Evolutionary conservation across 768 basidiomycete species (phyloP).

Genomic region (Phanerochaete sordida): DNA sequence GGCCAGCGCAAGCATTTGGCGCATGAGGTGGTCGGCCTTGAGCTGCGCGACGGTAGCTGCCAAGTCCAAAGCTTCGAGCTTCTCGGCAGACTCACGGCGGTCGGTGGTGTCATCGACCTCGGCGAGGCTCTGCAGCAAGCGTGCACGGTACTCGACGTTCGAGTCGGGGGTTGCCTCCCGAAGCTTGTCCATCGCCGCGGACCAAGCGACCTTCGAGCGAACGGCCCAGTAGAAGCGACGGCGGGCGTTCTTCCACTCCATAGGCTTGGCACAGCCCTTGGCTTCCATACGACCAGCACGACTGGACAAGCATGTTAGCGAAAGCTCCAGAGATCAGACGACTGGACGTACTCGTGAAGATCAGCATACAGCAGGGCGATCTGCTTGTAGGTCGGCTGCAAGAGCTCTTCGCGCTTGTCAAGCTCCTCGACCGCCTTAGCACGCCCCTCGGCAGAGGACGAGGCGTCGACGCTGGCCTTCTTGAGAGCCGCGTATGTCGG

Average conservation of each 20-base stretch:
- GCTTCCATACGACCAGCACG: constrained; percentile 96
- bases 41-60: constrained; percentile 59
- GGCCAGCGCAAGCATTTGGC: constrained; percentile 61
- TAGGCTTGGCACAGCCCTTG: constrained; percentile 87
- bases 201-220: constrained; percentile 75
- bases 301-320: constrained; percentile 38
- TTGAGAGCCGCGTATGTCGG: constrained; percentile 77
- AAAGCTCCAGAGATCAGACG: neutral
- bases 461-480: constrained; percentile 69
- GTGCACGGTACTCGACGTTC: constrained; percentile 60
- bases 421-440: constrained; percentile 65
- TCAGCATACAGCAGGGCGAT: constrained; percentile 94
- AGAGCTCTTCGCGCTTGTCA: constrained; percentile 68
- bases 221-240: constrained; percentile 93
- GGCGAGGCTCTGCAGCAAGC: constrained; percentile 60
- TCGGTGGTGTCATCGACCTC: constrained; percentile 48
- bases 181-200: constrained; percentile 58
- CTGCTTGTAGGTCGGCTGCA: constrained; percentile 91
- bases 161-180: constrained; percentile 71
- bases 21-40: constrained; percentile 64
- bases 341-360: constrained; percentile 79
- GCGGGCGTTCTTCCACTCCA: constrained; percentile 85
- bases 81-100: constrained; percentile 55
- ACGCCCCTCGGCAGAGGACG: constrained; percentile 73
- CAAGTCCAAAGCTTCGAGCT: constrained; percentile 70